Percentiles rank a stretch among this genome's conserved stretches.
Evolutionary conservation across 2,329 filamentous ascomycete genomes (phyloP).

Genomic region (Mariannaea elegans): DNA sequence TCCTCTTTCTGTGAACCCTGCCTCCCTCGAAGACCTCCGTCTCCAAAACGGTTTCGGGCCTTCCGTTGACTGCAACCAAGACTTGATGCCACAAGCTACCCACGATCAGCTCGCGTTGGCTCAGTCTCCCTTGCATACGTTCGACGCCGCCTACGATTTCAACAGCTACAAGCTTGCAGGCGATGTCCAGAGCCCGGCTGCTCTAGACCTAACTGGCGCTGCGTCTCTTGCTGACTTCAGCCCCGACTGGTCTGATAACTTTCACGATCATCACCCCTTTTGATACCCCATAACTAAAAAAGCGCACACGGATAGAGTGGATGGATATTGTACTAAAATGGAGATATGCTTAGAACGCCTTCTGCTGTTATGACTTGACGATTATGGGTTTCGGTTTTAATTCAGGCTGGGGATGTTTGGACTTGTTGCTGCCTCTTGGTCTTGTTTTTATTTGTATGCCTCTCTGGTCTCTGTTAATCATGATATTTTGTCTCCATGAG

Average conservation of each 20-base stretch:
- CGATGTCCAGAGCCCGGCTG: constrained; percentile 40
- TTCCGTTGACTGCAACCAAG: constrained; percentile 37
- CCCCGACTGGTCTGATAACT: constrained; percentile 44
- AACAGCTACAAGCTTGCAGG: constrained; percentile 46
- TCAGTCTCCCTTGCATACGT: constrained; percentile 50
- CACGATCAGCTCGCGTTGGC: constrained; percentile 43
- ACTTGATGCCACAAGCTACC: constrained; percentile 40
- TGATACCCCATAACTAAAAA: constrained; percentile 40
- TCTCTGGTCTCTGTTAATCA: neutral
- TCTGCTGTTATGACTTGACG: constrained; percentile 43
- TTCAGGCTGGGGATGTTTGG: neutral
- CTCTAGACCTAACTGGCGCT: constrained; percentile 36
- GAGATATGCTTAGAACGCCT: constrained; percentile 33
- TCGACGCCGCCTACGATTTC: constrained; percentile 52
- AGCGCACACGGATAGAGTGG: constrained; percentile 30
- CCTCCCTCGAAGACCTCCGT: constrained; percentile 40
- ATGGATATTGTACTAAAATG: constrained; percentile 38
- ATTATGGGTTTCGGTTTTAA: constrained; percentile 31
- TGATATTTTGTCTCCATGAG: no score
- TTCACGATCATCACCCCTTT: constrained; percentile 43
- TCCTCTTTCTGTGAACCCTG: constrained; percentile 39
- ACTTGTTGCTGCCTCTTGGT: neutral
- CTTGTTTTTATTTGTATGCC: neutral
- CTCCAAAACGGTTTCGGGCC: constrained; percentile 40
- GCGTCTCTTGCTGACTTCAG: constrained; percentile 39